Conservation (phyloP, 129 eudicot genomes). For the Silybum marianum region DNA sequence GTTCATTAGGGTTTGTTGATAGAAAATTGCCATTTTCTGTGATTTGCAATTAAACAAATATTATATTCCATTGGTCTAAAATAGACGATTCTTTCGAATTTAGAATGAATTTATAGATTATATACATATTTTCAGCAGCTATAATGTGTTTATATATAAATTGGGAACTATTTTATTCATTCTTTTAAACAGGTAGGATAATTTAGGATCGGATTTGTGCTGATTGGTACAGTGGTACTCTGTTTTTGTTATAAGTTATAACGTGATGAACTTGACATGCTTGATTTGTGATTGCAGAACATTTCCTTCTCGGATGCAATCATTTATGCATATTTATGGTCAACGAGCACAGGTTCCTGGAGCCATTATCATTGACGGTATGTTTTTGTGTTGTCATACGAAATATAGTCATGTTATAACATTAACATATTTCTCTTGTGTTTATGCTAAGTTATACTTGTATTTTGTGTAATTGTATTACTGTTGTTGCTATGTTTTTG, state of each 20-base stretch:
- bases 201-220: not conserved
- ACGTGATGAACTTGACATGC: not conserved
- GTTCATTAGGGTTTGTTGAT: not conserved
- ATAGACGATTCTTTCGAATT: not conserved
- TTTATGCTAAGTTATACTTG: not conserved
- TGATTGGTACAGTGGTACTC: slow-evolving; percentile 4
- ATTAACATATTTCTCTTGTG: not conserved
- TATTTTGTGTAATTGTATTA: slow-evolving; percentile 1
- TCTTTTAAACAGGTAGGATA: not conserved
- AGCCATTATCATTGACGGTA: slow-evolving; percentile 89
- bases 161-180: not conserved
- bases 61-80: not conserved
- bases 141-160: not conserved
- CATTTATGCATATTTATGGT: slow-evolving; percentile 79
- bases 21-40: not conserved
- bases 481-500: not conserved
- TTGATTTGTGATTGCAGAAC: slow-evolving; percentile 52
- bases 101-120: not conserved
- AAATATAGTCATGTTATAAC: not conserved
- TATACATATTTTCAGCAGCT: not conserved
- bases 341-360: slow-evolving; percentile 80
- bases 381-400: slow-evolving; percentile 11
- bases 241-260: slow-evolving; percentile 2
- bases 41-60: not conserved
- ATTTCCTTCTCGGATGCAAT: slow-evolving; percentile 55